phyloP scores from a whole-genome alignment of 257 asterid genomes.

The Nicotiana otophora region DNA sequence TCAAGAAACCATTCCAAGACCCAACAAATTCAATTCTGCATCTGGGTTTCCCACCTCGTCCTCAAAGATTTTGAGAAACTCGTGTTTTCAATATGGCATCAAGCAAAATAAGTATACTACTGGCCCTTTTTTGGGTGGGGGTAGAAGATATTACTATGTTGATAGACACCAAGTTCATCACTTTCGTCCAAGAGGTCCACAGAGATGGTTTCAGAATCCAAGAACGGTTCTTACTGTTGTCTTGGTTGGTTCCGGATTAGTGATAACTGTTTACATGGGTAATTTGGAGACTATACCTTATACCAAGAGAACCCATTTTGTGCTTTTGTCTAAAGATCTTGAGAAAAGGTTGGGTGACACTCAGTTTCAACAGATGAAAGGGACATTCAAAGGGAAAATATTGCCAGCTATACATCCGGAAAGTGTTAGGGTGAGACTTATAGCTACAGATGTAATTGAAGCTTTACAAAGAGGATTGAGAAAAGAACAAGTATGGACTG shows the following conservation, averaged over 20 bases:
- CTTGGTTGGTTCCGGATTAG: slow-evolving; percentile 63
- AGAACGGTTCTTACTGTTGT: slow-evolving; percentile 29
- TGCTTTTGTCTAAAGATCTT: slow-evolving; percentile 49
- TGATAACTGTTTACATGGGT: slow-evolving; percentile 61
- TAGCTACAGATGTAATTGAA: slow-evolving; percentile 62
- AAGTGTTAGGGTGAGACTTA: slow-evolving; percentile 63
- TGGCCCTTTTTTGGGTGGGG: slow-evolving; percentile 44
- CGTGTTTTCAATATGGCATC: slow-evolving; percentile 25
- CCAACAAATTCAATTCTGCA: neutral
- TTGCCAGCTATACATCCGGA: slow-evolving; percentile 90
- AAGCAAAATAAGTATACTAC: slow-evolving; percentile 15
- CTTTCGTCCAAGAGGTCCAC: slow-evolving; percentile 69
- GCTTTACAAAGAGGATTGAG: slow-evolving; percentile 77
- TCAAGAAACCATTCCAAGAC: neutral
- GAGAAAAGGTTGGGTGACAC: slow-evolving; percentile 65
- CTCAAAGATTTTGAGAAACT: slow-evolving; percentile 37
- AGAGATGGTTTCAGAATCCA: slow-evolving; percentile 61
- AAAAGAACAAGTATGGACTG: slow-evolving; percentile 77
- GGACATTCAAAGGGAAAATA: slow-evolving; percentile 54
- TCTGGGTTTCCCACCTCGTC: slow-evolving; percentile 16
- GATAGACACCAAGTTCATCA: slow-evolving; percentile 50
- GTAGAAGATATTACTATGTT: slow-evolving; percentile 68
- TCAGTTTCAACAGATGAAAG: slow-evolving; percentile 48
- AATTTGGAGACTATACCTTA: slow-evolving; percentile 79
- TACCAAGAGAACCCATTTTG: slow-evolving; percentile 82